Evolutionary conservation across 495 filamentous ascomycete species (phyloP).

Genomic region (Trichodelitschia bisporula): DNA sequence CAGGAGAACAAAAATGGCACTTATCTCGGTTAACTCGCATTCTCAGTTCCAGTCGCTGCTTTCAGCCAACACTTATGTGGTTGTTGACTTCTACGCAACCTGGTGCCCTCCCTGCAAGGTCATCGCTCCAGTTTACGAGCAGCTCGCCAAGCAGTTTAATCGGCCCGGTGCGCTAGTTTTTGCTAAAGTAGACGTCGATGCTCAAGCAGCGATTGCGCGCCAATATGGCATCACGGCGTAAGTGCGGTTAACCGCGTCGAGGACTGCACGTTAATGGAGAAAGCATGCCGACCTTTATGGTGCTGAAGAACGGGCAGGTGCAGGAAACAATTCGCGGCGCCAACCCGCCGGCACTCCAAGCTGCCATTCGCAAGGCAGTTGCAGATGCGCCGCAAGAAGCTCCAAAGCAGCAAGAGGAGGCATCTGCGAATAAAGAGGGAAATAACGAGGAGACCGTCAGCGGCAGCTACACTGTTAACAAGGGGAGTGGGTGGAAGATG

Average conservation of each 20-base stretch:
- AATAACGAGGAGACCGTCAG: too few species aligned
- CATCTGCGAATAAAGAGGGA: too few species aligned
- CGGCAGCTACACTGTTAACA: too few species aligned
- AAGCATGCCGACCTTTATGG: conserved; percentile 12
- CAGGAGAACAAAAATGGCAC: too few species aligned
- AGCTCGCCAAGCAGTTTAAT: neutral
- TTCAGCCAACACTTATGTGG: conserved; percentile 1
- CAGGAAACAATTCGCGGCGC: conserved; percentile 7
- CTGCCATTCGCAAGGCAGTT: conserved; percentile 2
- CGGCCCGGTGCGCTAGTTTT: neutral
- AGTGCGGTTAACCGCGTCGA: too few species aligned
- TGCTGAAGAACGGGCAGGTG: conserved; percentile 8
- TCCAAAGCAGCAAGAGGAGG: too few species aligned
- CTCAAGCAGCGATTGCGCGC: neutral
- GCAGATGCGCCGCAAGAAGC: too few species aligned
- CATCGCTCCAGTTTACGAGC: neutral
- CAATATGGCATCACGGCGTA: neutral
- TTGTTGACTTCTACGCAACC: conserved; percentile 1
- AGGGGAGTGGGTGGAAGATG: too few species aligned
- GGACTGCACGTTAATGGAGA: too few species aligned
- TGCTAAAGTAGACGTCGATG: neutral
- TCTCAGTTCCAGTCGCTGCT: neutral
- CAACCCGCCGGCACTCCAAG: conserved; percentile 5
- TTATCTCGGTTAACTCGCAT: neutral
- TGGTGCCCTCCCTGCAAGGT: conserved; percentile 2